These are phyloP conservation scores for Melastoma candidum DNA, from an alignment of 441 rosid genomes.

Conservation along the genomic window DNA sequence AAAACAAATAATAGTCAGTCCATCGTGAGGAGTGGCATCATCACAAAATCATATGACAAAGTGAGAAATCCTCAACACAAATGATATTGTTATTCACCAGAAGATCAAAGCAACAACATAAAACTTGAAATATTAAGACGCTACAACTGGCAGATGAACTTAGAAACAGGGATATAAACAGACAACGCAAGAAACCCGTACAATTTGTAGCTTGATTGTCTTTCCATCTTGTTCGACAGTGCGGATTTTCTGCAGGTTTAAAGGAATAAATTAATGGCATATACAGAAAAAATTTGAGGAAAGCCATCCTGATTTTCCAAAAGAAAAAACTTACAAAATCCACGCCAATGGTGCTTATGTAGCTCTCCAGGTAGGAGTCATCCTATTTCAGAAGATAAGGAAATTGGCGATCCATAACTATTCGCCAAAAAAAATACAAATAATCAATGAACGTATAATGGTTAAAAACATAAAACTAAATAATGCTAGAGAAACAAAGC, in stretches of 20 bases:
- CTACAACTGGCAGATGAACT: neutral
- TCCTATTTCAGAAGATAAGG: constrained; percentile 35
- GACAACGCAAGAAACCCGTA: constrained; percentile 23
- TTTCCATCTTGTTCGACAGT: constrained; percentile 96
- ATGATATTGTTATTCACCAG: too few relatives aligned
- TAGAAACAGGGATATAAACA: neutral
- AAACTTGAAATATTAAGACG: too few relatives aligned
- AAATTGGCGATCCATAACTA: neutral
- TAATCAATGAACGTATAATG: too few relatives aligned
- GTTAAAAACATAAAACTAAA: too few relatives aligned
- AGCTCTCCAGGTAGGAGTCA: constrained; percentile 91
- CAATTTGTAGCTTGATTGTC: constrained; percentile 92
- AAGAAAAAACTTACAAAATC: constrained; percentile 63
- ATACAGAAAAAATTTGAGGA: neutral
- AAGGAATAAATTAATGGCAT: constrained; percentile 2
- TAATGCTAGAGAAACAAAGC: too few relatives aligned
- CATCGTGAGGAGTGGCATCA: too few relatives aligned
- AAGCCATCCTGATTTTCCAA: neutral
- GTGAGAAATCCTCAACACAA: too few relatives aligned
- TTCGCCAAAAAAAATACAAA: neutral
- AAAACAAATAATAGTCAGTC: too few relatives aligned
- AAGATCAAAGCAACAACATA: too few relatives aligned
- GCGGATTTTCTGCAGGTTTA: constrained; percentile 67
- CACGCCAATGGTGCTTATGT: constrained; percentile 94
- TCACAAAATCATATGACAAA: too few relatives aligned